Evolutionary conservation across 495 filamentous ascomycete genomes (phyloP).

Genomic region (Talaromyces adpressus): DNA sequence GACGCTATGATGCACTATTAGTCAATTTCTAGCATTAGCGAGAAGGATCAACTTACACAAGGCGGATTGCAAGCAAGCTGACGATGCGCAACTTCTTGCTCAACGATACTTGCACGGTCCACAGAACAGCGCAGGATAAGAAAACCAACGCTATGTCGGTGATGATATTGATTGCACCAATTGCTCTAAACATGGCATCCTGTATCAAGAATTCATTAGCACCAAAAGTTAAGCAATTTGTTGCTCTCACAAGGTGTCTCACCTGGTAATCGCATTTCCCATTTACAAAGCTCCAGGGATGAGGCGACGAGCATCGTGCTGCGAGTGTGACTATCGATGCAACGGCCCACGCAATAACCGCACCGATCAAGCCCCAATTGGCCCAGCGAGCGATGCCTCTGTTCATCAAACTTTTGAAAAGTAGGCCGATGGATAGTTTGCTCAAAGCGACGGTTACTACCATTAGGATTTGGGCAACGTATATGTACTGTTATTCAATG

Average conservation of each 20-base stretch:
- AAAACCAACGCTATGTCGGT: constrained; percentile 18
- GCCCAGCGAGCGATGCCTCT: constrained; percentile 11
- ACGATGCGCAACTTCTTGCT: constrained; percentile 16
- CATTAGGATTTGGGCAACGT: constrained; percentile 22
- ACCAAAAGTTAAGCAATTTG: too few species aligned
- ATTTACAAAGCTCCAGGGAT: constrained; percentile 16
- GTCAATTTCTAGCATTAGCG: not conserved
- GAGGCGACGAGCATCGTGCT: constrained; percentile 18
- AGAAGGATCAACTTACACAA: constrained; percentile 14
- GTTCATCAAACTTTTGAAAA: constrained; percentile 20
- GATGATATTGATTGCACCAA: constrained; percentile 19
- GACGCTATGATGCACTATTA: constrained; percentile 12
- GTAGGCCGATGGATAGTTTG: constrained; percentile 18
- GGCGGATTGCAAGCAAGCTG: constrained; percentile 15
- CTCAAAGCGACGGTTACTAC: constrained; percentile 16
- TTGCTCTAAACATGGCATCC: constrained; percentile 15
- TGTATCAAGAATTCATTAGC: not conserved
- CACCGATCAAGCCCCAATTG: constrained; percentile 15
- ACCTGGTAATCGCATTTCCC: constrained; percentile 18
- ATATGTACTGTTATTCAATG: constrained; percentile 16
- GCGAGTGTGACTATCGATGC: constrained; percentile 19
- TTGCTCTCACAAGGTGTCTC: not conserved
- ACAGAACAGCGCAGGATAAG: constrained; percentile 18
- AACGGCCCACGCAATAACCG: constrained; percentile 19
- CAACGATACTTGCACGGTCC: constrained; percentile 15